These are phyloP conservation scores for Microcos paniculata DNA, from an alignment of 345 rosid genomes.

Conservation along the genomic window DNA sequence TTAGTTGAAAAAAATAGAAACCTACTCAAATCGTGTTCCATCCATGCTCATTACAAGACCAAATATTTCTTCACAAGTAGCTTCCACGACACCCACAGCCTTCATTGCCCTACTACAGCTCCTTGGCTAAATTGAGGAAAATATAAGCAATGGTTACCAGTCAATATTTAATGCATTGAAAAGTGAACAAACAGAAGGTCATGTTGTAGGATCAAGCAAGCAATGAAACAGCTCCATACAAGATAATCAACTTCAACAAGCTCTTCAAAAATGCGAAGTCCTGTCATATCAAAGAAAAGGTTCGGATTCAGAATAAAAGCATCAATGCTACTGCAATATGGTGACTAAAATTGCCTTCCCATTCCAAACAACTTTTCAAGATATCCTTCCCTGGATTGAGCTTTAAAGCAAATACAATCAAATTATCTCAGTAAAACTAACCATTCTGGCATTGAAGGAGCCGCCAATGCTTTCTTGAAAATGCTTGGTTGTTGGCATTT, in stretches of 20 bases:
- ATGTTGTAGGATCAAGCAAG: constrained; percentile 21
- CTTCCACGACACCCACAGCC: constrained; percentile 99
- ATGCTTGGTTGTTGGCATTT: constrained; percentile 80
- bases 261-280: constrained; percentile 99
- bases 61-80: constrained; percentile 96
- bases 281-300: constrained; percentile 42
- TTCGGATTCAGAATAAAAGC: constrained; percentile 3
- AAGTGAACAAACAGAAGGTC: not conserved
- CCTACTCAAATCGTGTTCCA: constrained; percentile 96
- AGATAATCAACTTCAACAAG: constrained; percentile 98
- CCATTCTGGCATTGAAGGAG: constrained; percentile 99
- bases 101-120: constrained; percentile 99
- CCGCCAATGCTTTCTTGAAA: constrained; percentile 97
- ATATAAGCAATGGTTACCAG: constrained; percentile 20
- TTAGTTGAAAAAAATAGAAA: constrained; percentile 36
- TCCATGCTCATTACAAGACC: constrained; percentile 99
- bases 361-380: not conserved
- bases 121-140: constrained; percentile 74
- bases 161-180: constrained; percentile 20
- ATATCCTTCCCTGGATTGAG: constrained; percentile 14
- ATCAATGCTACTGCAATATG: constrained; percentile 8
- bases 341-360: not conserved
- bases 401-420: not conserved
- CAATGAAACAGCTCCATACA: constrained; percentile 45
- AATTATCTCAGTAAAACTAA: constrained; percentile 26